phyloP scores from a whole-genome alignment of 2,329 filamentous ascomycete genomes.

The Dactylellina haptotyla region DNA sequence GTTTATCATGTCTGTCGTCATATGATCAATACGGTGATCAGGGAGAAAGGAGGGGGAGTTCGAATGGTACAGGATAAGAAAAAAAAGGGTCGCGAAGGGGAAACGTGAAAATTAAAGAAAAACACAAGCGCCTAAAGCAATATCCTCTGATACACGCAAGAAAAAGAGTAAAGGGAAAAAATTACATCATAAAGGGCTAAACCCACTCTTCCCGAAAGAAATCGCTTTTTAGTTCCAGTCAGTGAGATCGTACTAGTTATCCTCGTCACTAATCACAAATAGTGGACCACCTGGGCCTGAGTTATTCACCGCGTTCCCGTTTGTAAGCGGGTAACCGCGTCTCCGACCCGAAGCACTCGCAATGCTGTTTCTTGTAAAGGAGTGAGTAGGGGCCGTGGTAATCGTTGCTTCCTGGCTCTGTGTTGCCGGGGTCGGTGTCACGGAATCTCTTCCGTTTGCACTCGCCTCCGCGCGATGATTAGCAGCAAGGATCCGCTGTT shows the following conservation, averaged over 20 bases:
- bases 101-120: slow-evolving; percentile 3
- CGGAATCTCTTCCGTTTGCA: slow-evolving; percentile 21
- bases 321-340: slow-evolving; percentile 27
- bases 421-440: slow-evolving; percentile 20
- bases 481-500: too few species aligned
- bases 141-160: slow-evolving; percentile 30
- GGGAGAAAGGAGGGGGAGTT: background rate
- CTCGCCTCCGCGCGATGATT: slow-evolving; percentile 2
- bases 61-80: slow-evolving; percentile 20
- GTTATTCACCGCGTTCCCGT: slow-evolving; percentile 30
- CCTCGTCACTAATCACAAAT: slow-evolving; percentile 43
- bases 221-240: background rate
- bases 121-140: slow-evolving; percentile 30
- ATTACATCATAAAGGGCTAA: background rate
- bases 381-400: too few species aligned
- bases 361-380: slow-evolving; percentile 33
- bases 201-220: slow-evolving; percentile 3
- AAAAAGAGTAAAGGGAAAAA: slow-evolving; percentile 3
- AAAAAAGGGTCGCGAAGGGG: slow-evolving; percentile 16
- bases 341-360: slow-evolving; percentile 23
- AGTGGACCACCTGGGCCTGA: slow-evolving; percentile 36
- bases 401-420: slow-evolving; percentile 25
- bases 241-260: slow-evolving; percentile 8
- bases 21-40: slow-evolving; percentile 29
- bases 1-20: slow-evolving; percentile 52